Base-by-base conservation (phyloP, 352 stramenopile genomes). In the Pythium coloratum region DNA sequence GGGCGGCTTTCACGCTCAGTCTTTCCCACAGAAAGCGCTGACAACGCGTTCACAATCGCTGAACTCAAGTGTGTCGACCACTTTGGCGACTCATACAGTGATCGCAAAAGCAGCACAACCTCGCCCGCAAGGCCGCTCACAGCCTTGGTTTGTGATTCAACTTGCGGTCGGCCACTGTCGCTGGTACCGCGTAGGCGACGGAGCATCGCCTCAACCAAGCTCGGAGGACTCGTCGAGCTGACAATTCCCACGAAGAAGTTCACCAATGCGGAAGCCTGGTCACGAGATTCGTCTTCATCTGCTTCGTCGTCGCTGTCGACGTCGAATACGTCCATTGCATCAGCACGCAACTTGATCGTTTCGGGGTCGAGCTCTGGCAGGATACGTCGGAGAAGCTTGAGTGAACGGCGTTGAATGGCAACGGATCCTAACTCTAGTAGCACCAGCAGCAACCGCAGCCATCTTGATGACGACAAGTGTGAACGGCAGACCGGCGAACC, bases 221-320 rank as follows among this genome's bases (percentile, higher is more conserved):
- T 94, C 18, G 83, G 86, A 34, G 86, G 86, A 49, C 77, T 84
- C 61, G 82, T 89, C 24, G 78, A 77, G 6, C 80, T 76, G 16
- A 95, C 82, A 66, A 94, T 90, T 40, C 72, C 77, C n/a, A 93
- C 69, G 46, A 95, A 92, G 59, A 90, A 95, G 33, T 77, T 87
- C 12, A 95, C 81, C 63, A 95, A 62, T 16, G 78, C 79, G 13
- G 77, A 76, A 13, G 86, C 87, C 57, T 91, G 83, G 55, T 91
- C 80, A 20, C 82, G 76, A 33, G 77, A 72, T 24, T 67, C 74
- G 42, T 90, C 83, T 24, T 72, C 78, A 34, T 93, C 84, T 13
- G 80, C 77, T 65, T 91, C 84, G 28, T 95, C 87, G n/a, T 95
- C 87, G 66, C 86, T 93, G 40, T 92, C 85, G 66, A 91, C 84